These are phyloP conservation scores for Fomitopsis serialis DNA, from an alignment of 768 basidiomycete genomes.

Conservation along the genomic window DNA sequence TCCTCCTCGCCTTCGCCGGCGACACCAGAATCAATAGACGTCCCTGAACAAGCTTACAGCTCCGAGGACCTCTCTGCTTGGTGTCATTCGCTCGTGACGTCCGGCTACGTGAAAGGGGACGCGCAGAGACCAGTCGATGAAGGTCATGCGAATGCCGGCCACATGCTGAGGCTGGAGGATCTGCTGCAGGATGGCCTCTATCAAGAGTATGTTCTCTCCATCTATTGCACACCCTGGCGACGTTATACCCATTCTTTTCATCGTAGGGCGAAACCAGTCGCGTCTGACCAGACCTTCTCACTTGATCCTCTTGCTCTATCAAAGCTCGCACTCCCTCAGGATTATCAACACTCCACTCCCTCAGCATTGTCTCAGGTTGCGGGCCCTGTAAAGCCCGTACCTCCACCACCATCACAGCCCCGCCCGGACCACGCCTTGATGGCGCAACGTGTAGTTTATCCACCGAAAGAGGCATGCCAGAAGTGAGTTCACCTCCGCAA, in stretches of 20 bases:
- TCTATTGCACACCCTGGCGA: neutral
- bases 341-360: neutral
- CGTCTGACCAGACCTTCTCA: neutral
- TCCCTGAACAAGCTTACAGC: slow-evolving; percentile 42
- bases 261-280: neutral
- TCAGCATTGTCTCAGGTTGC: slow-evolving; percentile 17
- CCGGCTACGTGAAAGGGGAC: slow-evolving; percentile 35
- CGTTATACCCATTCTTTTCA: neutral
- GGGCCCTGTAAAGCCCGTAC: slow-evolving; percentile 50
- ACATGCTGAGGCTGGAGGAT: slow-evolving; percentile 67
- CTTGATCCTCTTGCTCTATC: neutral
- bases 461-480: slow-evolving; percentile 69
- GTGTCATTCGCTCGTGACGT: slow-evolving; percentile 45
- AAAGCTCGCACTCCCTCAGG: neutral
- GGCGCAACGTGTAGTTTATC: slow-evolving; percentile 60
- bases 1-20: slow-evolving; percentile 69
- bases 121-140: slow-evolving; percentile 30
- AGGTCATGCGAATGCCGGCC: slow-evolving; percentile 36
- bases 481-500: slow-evolving; percentile 44
- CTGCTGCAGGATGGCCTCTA: slow-evolving; percentile 70
- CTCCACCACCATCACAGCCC: slow-evolving; percentile 56
- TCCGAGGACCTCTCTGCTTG: slow-evolving; percentile 53
- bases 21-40: slow-evolving; percentile 62
- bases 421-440: slow-evolving; percentile 48
- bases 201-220: slow-evolving; percentile 52